Percentiles rank a stretch among this genome's conserved stretches.
phyloP scores from a whole-genome alignment of 768 basidiomycete species.

The Goffeauzyma gilvescens region DNA sequence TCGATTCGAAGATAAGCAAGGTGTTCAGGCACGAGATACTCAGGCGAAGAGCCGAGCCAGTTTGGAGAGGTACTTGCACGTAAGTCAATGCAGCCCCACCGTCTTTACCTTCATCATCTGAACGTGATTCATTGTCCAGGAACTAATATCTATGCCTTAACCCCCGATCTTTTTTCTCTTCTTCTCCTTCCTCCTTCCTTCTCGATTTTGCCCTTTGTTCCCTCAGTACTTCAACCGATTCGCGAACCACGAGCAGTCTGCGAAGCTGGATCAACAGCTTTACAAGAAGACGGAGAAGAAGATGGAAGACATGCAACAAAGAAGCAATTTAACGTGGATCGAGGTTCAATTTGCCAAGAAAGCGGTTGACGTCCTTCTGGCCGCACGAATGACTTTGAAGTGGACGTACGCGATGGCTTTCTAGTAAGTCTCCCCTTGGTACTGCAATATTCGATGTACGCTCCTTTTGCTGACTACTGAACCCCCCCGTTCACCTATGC shows the following conservation, averaged over 20 bases:
- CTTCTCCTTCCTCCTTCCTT: not conserved
- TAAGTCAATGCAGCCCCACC: conserved; percentile 34
- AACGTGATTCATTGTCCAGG: no score
- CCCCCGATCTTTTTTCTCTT: conserved; percentile 5
- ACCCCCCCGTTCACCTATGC: not conserved
- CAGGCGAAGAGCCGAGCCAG: conserved; percentile 78
- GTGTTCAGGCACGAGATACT: conserved; percentile 71
- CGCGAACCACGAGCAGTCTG: conserved; percentile 99
- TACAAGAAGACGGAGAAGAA: conserved; percentile 96
- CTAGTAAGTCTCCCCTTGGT: conserved; percentile 37
- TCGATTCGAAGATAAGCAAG: conserved; percentile 75
- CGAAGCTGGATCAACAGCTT: conserved; percentile 77
- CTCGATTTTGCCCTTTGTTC: not conserved
- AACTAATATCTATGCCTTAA: no score
- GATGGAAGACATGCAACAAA: conserved; percentile 99
- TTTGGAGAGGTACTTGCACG: conserved; percentile 87
- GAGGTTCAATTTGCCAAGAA: conserved; percentile 98
- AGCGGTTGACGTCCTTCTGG: conserved; percentile 80
- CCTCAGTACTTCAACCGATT: conserved; percentile 91
- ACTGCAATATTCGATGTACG: not conserved
- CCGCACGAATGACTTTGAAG: conserved; percentile 80
- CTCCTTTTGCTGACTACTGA: no score
- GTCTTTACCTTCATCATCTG: not conserved
- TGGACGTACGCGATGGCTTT: conserved; percentile 99
- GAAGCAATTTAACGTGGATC: conserved; percentile 84